Base-by-base conservation (phyloP, 371 early-diverging fungal genomes). In the Lichtheimia ornata region DNA sequence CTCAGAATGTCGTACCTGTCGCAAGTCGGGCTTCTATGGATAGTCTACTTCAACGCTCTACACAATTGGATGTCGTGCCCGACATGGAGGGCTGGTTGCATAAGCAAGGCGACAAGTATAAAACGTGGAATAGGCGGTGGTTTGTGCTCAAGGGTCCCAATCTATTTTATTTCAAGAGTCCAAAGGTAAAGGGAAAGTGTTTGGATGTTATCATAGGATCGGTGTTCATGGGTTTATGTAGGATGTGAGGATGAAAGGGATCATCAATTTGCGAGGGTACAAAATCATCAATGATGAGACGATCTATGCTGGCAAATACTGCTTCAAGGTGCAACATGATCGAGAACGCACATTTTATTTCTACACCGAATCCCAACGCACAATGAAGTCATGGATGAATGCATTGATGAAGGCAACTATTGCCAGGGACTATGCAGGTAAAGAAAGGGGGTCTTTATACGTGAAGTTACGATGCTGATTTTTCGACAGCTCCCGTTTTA, bases 331-430 rank as follows among this genome's bases (percentile, higher is more conserved):
- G 11, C 75, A 81, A 12, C 83, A 83, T 50, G 82, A 81, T 6
- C 64, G 70, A n/a, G 69, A 78, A 53, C 83, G 88, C 45, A 83
- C 84, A 24, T 85, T 86, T 62, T 84, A 69, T 58, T 89, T 91
- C 61, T 87, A 82, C 61, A 79, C 84, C 1, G 89, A 89, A 17
- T 81, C 78, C 17, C 82, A 82, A 53, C 63, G 66, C 2, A 70
- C 65, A 15, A 81, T 84, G 77, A 82, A 77, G 56, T 82, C 72
- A 2, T 91, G 89, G 89, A 70, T 88, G 44, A 87, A 86, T 53
- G 82, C 85, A 1, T 53, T 91, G 60, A 89, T 88, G 84, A 91
- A 91, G 65, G 85, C 88, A 5, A 88, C 91, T 0, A 91, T 91
- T 61, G 76, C 81, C 4, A 70, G 88, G 9, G 85, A 88, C 59